phyloP scores from a whole-genome alignment of 306 rosid species.

The Cucurbita pepo region DNA sequence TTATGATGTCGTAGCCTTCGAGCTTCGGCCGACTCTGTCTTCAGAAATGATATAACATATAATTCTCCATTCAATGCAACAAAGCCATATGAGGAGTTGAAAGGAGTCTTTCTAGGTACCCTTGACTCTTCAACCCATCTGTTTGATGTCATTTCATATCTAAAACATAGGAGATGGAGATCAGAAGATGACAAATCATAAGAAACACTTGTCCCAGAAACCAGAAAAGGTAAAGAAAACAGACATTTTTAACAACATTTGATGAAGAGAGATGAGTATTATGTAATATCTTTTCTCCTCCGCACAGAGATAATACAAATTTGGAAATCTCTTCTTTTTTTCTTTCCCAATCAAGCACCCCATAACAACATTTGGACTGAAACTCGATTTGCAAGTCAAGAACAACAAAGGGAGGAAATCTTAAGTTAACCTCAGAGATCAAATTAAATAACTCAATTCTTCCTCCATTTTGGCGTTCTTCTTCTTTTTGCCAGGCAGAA shows the following conservation, averaged over 20 bases:
- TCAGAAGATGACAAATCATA: background rate
- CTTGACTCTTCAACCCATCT: conserved; percentile 50
- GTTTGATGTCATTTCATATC: conserved; percentile 58
- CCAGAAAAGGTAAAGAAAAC: too few relatives aligned
- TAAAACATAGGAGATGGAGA: conserved; percentile 17
- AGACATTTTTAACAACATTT: too few relatives aligned
- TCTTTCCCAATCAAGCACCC: background rate
- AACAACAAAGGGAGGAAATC: background rate
- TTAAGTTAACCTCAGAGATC: background rate
- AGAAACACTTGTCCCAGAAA: too few relatives aligned
- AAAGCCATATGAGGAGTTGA: conserved; percentile 34
- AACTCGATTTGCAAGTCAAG: background rate
- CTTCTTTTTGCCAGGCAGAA: background rate
- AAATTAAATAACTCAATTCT: background rate
- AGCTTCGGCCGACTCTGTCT: conserved; percentile 16
- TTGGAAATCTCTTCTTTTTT: background rate
- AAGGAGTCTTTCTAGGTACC: conserved; percentile 41
- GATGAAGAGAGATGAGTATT: background rate
- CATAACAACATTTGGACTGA: background rate
- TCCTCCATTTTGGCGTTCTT: background rate
- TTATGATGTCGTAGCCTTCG: conserved; percentile 37
- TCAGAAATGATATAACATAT: conserved; percentile 36
- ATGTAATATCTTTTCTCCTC: background rate
- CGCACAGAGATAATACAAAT: background rate
- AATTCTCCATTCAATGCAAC: conserved; percentile 50